Evolutionary conservation across 345 rosid genomes (phyloP).

Genomic region (Stellera chamaejasme): DNA sequence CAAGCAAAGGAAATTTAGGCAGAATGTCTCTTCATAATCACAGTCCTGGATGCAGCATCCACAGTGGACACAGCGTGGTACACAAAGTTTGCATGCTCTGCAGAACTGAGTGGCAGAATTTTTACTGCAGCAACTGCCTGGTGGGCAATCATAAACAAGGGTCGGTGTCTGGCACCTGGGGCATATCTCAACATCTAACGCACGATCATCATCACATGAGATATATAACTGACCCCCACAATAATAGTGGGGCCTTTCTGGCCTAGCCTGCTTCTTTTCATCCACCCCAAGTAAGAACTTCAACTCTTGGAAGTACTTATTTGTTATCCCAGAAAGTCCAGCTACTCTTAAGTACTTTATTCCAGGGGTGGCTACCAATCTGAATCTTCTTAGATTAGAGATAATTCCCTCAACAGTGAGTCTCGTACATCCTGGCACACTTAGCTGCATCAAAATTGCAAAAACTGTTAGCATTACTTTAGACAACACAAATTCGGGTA

Average conservation of each 20-base stretch:
- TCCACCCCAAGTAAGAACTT: slow-evolving; percentile 9
- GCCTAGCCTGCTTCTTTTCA: neutral
- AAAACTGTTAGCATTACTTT: neutral
- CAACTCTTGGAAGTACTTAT: slow-evolving; percentile 12
- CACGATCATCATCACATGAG: slow-evolving; percentile 11
- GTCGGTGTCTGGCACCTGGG: slow-evolving; percentile 10
- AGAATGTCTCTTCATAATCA: slow-evolving; percentile 14
- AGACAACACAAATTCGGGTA: neutral
- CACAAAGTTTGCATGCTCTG: slow-evolving; percentile 16
- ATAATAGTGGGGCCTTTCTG: slow-evolving; percentile 4
- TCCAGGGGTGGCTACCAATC: slow-evolving; percentile 1
- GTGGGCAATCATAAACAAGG: slow-evolving; percentile 15
- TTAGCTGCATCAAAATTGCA: slow-evolving; percentile 7
- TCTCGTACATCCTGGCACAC: slow-evolving; percentile 15
- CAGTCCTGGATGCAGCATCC: slow-evolving; percentile 12
- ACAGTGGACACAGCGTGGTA: slow-evolving; percentile 9
- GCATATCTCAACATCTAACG: slow-evolving; percentile 12
- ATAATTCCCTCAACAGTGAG: slow-evolving; percentile 12
- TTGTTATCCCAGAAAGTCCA: neutral
- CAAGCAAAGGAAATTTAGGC: slow-evolving; percentile 8
- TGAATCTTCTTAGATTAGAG: slow-evolving; percentile 9
- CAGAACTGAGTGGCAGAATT: slow-evolving; percentile 8
- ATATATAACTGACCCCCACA: neutral
- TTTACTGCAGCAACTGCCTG: slow-evolving; percentile 7
- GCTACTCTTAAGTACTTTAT: slow-evolving; percentile 12